These are phyloP conservation scores for Arthromyces matolae DNA, from an alignment of 768 basidiomycete genomes.

Conservation along the genomic window DNA sequence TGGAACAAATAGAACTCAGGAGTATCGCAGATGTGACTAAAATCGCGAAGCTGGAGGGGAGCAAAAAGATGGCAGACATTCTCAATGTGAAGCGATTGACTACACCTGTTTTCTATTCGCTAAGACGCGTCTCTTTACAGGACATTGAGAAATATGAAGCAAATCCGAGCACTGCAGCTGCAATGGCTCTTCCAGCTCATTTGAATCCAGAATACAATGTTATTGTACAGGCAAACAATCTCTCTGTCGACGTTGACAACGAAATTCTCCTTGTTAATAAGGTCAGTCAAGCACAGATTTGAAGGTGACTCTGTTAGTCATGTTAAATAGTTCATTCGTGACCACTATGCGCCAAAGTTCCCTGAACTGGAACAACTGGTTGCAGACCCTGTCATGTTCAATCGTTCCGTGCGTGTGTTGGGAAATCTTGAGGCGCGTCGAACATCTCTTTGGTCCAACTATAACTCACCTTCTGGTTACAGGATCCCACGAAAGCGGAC, in stretches of 20 bases:
- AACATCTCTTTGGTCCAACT: not conserved
- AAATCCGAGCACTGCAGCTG: conserved; percentile 74
- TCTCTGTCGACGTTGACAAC: conserved; percentile 97
- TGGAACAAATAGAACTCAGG: conserved; percentile 90
- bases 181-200: conserved; percentile 76
- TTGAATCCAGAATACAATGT: conserved; percentile 94
- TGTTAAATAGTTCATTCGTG: conserved; percentile 82
- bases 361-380: conserved; percentile 97
- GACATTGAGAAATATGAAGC: conserved; percentile 86
- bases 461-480: conserved; percentile 1
- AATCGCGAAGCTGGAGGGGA: conserved; percentile 85
- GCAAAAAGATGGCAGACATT: conserved; percentile 85
- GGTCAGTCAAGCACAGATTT: conserved; percentile 33
- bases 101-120: not conserved
- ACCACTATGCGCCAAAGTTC: conserved; percentile 93
- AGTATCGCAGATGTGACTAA: conserved; percentile 80
- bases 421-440: conserved; percentile 72
- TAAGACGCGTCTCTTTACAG: conserved; percentile 35
- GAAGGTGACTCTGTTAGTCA: not conserved
- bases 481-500: conserved; percentile 88
- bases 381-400: conserved; percentile 87
- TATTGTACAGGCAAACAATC: conserved; percentile 96
- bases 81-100: conserved; percentile 54
- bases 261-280: conserved; percentile 97
- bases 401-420: conserved; percentile 83